Percentiles rank a stretch among this genome's conserved stretches.
phyloP scores from a whole-genome alignment of 2,329 filamentous ascomycete species.

The Xylariales sp. region DNA sequence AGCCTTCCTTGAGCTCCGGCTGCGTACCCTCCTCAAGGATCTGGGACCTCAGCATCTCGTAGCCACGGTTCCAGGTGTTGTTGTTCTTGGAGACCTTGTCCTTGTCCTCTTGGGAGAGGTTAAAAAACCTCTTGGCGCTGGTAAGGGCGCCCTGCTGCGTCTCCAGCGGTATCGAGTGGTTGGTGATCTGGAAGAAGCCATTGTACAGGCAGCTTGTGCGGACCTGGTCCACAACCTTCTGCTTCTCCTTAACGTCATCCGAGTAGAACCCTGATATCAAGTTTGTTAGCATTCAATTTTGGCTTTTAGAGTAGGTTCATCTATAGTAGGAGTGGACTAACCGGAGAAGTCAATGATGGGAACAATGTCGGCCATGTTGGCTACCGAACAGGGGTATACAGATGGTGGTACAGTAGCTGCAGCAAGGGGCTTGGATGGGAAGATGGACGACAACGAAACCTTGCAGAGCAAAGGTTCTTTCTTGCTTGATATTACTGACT shows the following conservation, averaged over 20 bases:
- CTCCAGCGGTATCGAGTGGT: constrained; percentile 2
- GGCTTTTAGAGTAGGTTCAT: too few species aligned
- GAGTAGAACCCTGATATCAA: constrained; percentile 16
- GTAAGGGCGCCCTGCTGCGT: background rate
- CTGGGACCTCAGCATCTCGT: constrained; percentile 7
- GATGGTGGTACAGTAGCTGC: too few species aligned
- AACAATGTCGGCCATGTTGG: constrained; percentile 10
- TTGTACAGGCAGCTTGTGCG: constrained; percentile 31
- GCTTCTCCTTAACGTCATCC: constrained; percentile 16
- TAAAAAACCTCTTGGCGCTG: constrained; percentile 2
- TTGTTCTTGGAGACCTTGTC: constrained; percentile 5
- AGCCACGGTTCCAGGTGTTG: constrained; percentile 7
- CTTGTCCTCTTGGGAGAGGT: constrained; percentile 5
- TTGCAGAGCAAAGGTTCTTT: too few species aligned
- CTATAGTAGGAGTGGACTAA: too few species aligned
- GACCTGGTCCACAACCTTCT: constrained; percentile 28
- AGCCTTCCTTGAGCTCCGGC: constrained; percentile 12
- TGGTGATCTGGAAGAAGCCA: constrained; percentile 9
- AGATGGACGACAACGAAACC: too few species aligned
- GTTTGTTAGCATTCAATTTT: too few species aligned
- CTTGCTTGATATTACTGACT: too few species aligned
- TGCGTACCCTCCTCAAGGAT: constrained; percentile 10
- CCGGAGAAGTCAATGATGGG: constrained; percentile 25
- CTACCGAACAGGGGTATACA: too few species aligned
- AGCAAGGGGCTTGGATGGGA: too few species aligned